Evolutionary conservation across 306 rosid genomes (phyloP).

Genomic region (Hylodesmum podocarpum): DNA sequence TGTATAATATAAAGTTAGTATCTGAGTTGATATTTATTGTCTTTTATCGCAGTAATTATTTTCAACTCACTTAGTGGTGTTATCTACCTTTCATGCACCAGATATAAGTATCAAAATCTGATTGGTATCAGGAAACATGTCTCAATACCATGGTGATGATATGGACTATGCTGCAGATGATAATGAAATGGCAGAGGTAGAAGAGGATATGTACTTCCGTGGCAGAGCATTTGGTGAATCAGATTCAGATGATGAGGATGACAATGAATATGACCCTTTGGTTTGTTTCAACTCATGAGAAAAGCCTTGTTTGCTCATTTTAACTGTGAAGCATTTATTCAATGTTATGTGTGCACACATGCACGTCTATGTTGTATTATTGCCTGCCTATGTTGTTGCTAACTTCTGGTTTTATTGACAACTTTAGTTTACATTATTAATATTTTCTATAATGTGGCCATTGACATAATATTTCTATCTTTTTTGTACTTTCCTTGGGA

Average conservation of each 20-base stretch:
- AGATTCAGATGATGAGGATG: conserved; percentile 37
- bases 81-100: conserved; percentile 10
- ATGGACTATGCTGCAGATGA: conserved; percentile 43
- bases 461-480: neutral
- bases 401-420: neutral
- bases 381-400: neutral
- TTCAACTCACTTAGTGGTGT: neutral
- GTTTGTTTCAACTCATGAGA: conserved; percentile 41
- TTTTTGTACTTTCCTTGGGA: conserved; percentile 23
- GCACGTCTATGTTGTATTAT: neutral
- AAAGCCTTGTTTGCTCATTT: conserved; percentile 15
- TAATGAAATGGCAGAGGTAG: conserved; percentile 51
- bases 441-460: neutral
- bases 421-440: neutral
- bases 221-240: conserved; percentile 47
- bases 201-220: conserved; percentile 45
- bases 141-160: conserved; percentile 40
- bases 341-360: neutral
- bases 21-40: too few relatives aligned
- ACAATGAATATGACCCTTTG: conserved; percentile 45
- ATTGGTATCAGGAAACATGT: conserved; percentile 26
- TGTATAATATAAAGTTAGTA: neutral
- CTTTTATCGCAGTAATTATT: too few relatives aligned
- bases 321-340: neutral
- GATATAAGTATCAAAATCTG: neutral